phyloP scores from a whole-genome alignment of 2,329 filamentous ascomycete species.

The Alternaria ventricosa region DNA sequence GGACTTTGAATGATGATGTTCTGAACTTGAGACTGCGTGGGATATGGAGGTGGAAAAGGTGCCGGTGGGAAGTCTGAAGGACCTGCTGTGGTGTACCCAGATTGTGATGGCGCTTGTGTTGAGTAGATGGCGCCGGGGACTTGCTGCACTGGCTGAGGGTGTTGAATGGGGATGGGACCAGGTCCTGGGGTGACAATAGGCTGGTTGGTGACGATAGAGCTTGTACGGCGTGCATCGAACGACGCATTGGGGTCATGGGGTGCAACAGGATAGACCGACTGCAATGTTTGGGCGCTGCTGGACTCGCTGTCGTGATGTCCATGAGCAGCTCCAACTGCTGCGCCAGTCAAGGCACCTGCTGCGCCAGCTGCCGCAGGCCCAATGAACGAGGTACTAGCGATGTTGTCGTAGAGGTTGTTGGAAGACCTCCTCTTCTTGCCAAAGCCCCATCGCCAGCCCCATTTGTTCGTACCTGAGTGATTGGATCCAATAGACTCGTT shows the following conservation, averaged over 20 bases:
- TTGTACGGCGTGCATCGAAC: slow-evolving; percentile 64
- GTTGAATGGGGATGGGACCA: slow-evolving; percentile 73
- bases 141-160: slow-evolving; percentile 79
- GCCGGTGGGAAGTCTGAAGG: slow-evolving; percentile 50
- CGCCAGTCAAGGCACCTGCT: slow-evolving; percentile 42
- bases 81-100: slow-evolving; percentile 50
- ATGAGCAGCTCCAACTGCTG: slow-evolving; percentile 57
- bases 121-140: slow-evolving; percentile 73
- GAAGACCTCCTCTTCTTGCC: slow-evolving; percentile 53
- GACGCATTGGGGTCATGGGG: slow-evolving; percentile 66
- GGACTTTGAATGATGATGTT: slow-evolving; percentile 31
- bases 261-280: slow-evolving; percentile 70
- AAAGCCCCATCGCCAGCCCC: slow-evolving; percentile 67
- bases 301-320: slow-evolving; percentile 56
- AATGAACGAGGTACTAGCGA: slow-evolving; percentile 45
- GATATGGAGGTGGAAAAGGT: slow-evolving; percentile 27
- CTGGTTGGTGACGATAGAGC: slow-evolving; percentile 54
- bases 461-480: slow-evolving; percentile 62
- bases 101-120: slow-evolving; percentile 49
- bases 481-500: slow-evolving; percentile 61
- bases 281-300: slow-evolving; percentile 60
- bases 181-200: slow-evolving; percentile 41
- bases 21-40: slow-evolving; percentile 25
- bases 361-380: slow-evolving; percentile 51
- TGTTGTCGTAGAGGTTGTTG: slow-evolving; percentile 44